Evolutionary conservation across 1,284 basidiomycete genomes (phyloP), one percentile per base, ranked within the genome.

Genomic region (Malassezia brasiliensis): DNA sequence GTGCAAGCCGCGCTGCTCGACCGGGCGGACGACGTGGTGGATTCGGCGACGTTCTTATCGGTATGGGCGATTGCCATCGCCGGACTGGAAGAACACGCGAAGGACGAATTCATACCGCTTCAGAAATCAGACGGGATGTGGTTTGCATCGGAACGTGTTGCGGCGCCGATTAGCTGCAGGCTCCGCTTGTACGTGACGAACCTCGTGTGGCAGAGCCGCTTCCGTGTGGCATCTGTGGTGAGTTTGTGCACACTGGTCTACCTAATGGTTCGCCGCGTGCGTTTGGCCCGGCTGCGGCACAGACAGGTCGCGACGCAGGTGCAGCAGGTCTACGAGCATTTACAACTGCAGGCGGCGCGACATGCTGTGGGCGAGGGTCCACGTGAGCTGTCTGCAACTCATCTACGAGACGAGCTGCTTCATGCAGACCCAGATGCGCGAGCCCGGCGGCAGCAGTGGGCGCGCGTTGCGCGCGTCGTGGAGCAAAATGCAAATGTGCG

Each of bases 401-500:
- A 96, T 69, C 81, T 99, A 34, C 85, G 94, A 41, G 93, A 99
- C 76, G 79, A 87, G 40, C 82, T 96, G 39, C 78, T 98, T 22
- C 84, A 87, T 61, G 83, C 86, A 49, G 85, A 88, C 56, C 86
- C 87, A 68, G 85, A 85, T 22, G 80, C 86, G 14, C 72, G 80
- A 7, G 77, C 78, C 30, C 81, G 90, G 45, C 81, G 82, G 55
- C 79, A 82, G 34, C 69, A 96, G 32, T 99, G 94, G 94, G 79
- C 82, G 45, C 81, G 82, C 56, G 94, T 99, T 39, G 86, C 88
- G 71, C 82, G 81, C 46, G 78, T 90, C 42, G 88, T 98, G 1
- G 93, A 98, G 77, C 83, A 83, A 52, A 98, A 99, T 77, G 83
- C 89, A 17, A 99, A 99, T 76, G 88, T 98, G 17, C 82, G 88